Evolutionary conservation across 805 yeast genomes (phyloP), one percentile per base, ranked within the genome.

Genomic region (Vanderwaltozyma tropicalis): DNA sequence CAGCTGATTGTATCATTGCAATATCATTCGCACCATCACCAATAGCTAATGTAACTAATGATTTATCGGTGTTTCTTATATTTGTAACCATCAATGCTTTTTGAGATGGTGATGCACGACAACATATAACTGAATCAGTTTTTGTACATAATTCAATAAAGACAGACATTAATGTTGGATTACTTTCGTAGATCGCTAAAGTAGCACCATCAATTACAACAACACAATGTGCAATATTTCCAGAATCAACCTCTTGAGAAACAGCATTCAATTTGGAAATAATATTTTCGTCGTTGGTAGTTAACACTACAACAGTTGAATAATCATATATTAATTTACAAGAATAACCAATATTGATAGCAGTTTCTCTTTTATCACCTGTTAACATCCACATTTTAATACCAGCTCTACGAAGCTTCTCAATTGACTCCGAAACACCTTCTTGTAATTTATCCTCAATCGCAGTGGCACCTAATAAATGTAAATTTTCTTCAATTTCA

Each of bases 11-110:
- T 44, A 92, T 92, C 99, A 92, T 92, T 1, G 99, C 97, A 55
- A 92, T 88, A 61, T 92, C 99, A 56, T 92, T 92, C 2, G 99
- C 99, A 46, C 99, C 99, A 63, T 92, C 99, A 7, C 99, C 99
- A 55, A 92, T 83, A 0, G 98, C 98, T 43, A 92, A 68, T 0
- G 96, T 86, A 5, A 92, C 96, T 29, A 83, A 71, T 2, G 63
- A 62, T 35, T 70, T 77, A 49, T 80, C 72, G 40, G 79, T 63
- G n/a, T 69, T 64, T 36, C 97, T 69, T n/a, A 94, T 86, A 25
- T 78, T 70, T 20, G 75, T 61, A 2, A 92, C 97, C 84, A 92
- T 78, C 21, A 72, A 66, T 1, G 97, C 96, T 63, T 92, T 92
- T 59, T 92, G 99, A 0, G 96, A 79, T 0, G 99, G 99, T 7